Percentiles rank a stretch among this genome's conserved stretches.
Evolutionary conservation across 768 basidiomycete genomes (phyloP).

Genomic region (Russula dissimulans): DNA sequence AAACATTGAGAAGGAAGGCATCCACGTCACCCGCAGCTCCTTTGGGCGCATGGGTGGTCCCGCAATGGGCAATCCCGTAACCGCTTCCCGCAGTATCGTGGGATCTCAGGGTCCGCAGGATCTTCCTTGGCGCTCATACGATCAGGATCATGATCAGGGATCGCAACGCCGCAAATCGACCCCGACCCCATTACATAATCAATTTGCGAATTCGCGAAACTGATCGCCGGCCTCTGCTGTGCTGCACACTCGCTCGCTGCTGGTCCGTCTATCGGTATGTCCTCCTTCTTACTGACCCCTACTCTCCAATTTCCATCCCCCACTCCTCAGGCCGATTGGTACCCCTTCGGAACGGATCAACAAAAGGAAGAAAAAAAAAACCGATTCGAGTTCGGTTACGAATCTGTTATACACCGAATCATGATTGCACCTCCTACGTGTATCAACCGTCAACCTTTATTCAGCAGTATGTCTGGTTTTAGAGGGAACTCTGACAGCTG

Average conservation of each 20-base stretch:
- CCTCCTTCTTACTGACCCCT: too few relatives aligned
- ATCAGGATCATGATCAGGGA: neutral
- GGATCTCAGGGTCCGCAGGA: neutral
- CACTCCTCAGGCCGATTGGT: too few relatives aligned
- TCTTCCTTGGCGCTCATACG: too few relatives aligned
- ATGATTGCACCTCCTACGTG: neutral
- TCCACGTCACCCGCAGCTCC: neutral
- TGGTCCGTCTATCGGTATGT: too few relatives aligned
- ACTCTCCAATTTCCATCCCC: too few relatives aligned
- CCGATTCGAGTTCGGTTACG: neutral
- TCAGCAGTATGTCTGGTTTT: neutral
- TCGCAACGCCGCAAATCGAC: neutral
- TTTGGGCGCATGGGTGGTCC: too few relatives aligned
- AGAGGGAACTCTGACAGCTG: neutral
- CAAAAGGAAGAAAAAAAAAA: too few relatives aligned
- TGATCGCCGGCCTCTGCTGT: neutral
- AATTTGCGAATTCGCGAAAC: neutral
- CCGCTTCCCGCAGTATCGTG: neutral
- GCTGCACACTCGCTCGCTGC: neutral
- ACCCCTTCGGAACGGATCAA: too few relatives aligned
- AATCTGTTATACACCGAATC: neutral
- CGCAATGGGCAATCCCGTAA: neutral
- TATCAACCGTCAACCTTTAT: neutral
- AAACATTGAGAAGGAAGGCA: neutral
- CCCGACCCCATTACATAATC: neutral